Base-by-base conservation (phyloP, 257 asterid species). In the Paraleonurus japonicus region DNA sequence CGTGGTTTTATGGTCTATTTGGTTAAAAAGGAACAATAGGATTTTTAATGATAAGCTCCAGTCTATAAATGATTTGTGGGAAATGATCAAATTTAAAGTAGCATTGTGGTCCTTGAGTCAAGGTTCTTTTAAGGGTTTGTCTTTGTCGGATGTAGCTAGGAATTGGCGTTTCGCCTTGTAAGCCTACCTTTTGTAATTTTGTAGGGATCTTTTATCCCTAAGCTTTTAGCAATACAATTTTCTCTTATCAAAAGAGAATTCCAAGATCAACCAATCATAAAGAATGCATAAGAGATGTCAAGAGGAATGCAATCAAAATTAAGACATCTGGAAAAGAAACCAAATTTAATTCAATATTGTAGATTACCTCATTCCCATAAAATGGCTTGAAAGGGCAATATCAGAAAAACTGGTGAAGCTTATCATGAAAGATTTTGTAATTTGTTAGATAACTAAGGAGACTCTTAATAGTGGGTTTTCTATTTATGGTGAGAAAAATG, bases 251-350 rank as follows among this genome's bases (percentile, higher is more conserved):
- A 17, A 35, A 72, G 26, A 27, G 58, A 55, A 61, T 16, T 17
- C 41, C 43, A 58, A 33, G 39, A 43, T 63, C 39, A 79, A 37
- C 32, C 27, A 26, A 63, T 28, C 11, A 47, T 26, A 35, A 19
- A 71, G 54, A 58, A 59, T 67, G 72, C 47, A 50, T 28, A 50
- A n/a, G 50, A 54, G 48, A 64, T 13, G 68, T 4, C 78, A 35
- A 45, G 17, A 59, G 65, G 41, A 43, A 79, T 23, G 28, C 50
- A 23, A 45, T 6, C 11, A 33, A 48, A 6, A 19, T 2, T 51
- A 24, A 35, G 37, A 50, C 35, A 45, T 30, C 13, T 43, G 24
- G 45, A 33, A 57, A 53, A 47, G 51, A 17, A 45, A 64, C 71
- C 4, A 45, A 8, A 22, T 43, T 12, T 17, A 59, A 51, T 26